Conservation (phyloP, 306 rosid species). For the Glycyrrhiza uralensis region DNA sequence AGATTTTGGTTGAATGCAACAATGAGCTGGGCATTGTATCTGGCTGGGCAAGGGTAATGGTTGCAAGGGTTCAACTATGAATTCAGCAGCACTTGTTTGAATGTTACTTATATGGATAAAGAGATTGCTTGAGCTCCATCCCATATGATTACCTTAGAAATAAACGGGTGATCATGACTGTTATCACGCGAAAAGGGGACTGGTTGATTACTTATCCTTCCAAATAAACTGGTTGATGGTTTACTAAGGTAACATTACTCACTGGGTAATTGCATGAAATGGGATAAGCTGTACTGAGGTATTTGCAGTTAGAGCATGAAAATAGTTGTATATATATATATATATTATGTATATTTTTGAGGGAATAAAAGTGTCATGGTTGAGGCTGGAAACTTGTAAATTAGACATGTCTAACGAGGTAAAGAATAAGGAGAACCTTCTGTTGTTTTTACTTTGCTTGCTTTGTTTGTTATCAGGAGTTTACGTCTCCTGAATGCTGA, state of each 20-base stretch:
- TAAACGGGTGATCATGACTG: neutral
- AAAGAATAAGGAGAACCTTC: neutral
- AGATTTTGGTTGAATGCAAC: slow-evolving; percentile 26
- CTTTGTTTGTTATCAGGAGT: neutral
- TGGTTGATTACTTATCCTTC: neutral
- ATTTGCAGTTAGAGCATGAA: slow-evolving; percentile 1
- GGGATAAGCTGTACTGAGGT: neutral
- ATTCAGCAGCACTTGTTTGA: neutral
- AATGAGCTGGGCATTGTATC: neutral
- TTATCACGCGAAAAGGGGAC: neutral
- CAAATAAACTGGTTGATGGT: slow-evolving; percentile 13
- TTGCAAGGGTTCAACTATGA: slow-evolving; percentile 11
- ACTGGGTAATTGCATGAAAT: neutral
- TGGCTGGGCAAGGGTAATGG: slow-evolving; percentile 17
- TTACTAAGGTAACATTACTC: slow-evolving; percentile 12
- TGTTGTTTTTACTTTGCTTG: neutral
- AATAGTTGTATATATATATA: neutral
- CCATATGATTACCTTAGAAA: slow-evolving; percentile 1
- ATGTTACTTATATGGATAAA: neutral
- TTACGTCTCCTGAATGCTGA: neutral
- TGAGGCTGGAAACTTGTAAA: slow-evolving; percentile 23
- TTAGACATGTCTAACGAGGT: slow-evolving; percentile 1
- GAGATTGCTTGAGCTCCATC: neutral
- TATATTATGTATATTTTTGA: slow-evolving; percentile 4
- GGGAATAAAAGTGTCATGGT: slow-evolving; percentile 17